phyloP scores from a whole-genome alignment of 1,139 yeast species.

The Magnusiomyces magnusii region DNA sequence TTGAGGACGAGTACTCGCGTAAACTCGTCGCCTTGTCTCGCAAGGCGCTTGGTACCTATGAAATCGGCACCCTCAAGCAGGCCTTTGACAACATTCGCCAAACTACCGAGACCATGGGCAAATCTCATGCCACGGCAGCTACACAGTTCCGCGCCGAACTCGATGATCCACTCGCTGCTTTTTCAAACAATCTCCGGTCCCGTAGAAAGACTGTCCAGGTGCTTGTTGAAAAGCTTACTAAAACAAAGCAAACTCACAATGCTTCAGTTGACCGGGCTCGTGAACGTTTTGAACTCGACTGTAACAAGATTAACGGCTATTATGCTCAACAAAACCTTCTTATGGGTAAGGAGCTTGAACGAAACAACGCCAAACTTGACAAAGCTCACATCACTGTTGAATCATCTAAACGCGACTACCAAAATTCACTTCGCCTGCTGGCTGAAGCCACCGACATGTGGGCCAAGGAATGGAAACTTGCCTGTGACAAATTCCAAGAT shows the following conservation, averaged over 20 bases:
- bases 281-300: slow-evolving; percentile 50
- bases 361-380: slow-evolving; percentile 52
- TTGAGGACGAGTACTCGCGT: slow-evolving; percentile 68
- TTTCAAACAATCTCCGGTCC: slow-evolving; percentile 38
- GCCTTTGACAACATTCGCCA: slow-evolving; percentile 52
- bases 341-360: slow-evolving; percentile 72
- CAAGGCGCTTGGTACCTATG: slow-evolving; percentile 49
- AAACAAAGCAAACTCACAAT: slow-evolving; percentile 36
- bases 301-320: slow-evolving; percentile 50
- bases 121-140: slow-evolving; percentile 43
- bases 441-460: slow-evolving; percentile 65
- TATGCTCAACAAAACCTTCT: slow-evolving; percentile 62
- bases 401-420: slow-evolving; percentile 50
- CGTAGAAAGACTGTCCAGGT: slow-evolving; percentile 43
- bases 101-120: slow-evolving; percentile 48
- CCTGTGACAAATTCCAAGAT: slow-evolving; percentile 63
- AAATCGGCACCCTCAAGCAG: slow-evolving; percentile 49
- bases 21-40: slow-evolving; percentile 39
- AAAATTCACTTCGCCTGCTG: slow-evolving; percentile 48
- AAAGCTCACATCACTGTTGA: slow-evolving; percentile 47
- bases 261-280: slow-evolving; percentile 40
- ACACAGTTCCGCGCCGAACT: slow-evolving; percentile 39
- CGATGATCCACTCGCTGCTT: slow-evolving; percentile 39
- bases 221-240: slow-evolving; percentile 38
- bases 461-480: slow-evolving; percentile 70